These are phyloP conservation scores for Stagonosporopsis cucurbitacearum DNA, from an alignment of 2,329 filamentous ascomycete species.

Conservation along the genomic window DNA sequence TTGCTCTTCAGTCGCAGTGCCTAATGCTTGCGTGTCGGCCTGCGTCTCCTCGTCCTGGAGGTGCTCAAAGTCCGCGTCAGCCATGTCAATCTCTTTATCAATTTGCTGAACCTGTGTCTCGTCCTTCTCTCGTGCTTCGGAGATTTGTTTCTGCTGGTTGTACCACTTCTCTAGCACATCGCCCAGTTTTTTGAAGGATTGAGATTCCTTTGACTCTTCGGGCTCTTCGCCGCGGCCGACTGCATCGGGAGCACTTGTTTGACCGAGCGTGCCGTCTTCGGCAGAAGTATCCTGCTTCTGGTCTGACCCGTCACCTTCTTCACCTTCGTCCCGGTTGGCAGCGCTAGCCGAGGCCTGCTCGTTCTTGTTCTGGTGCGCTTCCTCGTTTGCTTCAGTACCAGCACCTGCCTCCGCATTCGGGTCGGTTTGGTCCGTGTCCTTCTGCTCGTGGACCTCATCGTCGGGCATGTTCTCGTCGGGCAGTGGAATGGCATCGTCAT, in stretches of 20 bases:
- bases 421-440: slow-evolving; percentile 59
- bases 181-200: slow-evolving; percentile 93
- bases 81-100: slow-evolving; percentile 71
- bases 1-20: slow-evolving; percentile 86
- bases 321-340: slow-evolving; percentile 68
- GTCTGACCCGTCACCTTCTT: slow-evolving; percentile 68
- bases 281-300: slow-evolving; percentile 68
- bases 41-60: slow-evolving; percentile 80
- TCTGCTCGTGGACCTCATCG: slow-evolving; percentile 54
- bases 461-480: slow-evolving; percentile 61
- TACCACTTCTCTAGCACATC: slow-evolving; percentile 95
- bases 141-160: slow-evolving; percentile 82
- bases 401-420: slow-evolving; percentile 65
- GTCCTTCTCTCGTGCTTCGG: slow-evolving; percentile 54
- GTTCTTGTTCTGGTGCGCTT: slow-evolving; percentile 62
- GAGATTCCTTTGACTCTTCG: slow-evolving; percentile 56
- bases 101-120: slow-evolving; percentile 57
- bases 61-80: slow-evolving; percentile 89
- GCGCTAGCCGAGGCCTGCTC: slow-evolving; percentile 63
- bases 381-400: slow-evolving; percentile 69
- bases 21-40: slow-evolving; percentile 90
- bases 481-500: slow-evolving; percentile 46
- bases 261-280: slow-evolving; percentile 63
- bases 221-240: slow-evolving; percentile 47
- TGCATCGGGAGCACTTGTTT: slow-evolving; percentile 45